Base-by-base conservation (phyloP, 1,284 basidiomycete genomes). In the Trametes polyzona region DNA sequence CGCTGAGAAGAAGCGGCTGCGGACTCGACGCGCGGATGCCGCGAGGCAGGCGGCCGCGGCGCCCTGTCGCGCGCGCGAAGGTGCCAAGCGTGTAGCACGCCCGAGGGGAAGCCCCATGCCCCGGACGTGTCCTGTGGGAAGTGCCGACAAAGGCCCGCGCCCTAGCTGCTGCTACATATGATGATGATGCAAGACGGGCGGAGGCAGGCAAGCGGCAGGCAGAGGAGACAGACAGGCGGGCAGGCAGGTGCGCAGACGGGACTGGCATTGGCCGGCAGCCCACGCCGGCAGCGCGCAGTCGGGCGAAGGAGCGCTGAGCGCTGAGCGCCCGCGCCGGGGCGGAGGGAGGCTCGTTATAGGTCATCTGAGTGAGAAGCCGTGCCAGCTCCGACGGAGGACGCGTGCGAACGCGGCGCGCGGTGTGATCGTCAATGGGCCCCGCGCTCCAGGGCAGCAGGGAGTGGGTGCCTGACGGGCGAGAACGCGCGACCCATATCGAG, bases 101-200 rank as follows among this genome's bases (percentile, higher is more conserved):
- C 40, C 36, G 52, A 27, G 58, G 33, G 46, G 35, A 59, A 30
- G 46, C 17, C 23, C 30, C 36, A 29, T 29, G 35, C 43, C 41
- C 47, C 54, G 53, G 46, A 29, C 44, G 55, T 54, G 40, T 50
- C 61, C 55, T 59, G 64, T 63, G 62, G 46, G 62, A 63, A 60
- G 21, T 47, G 40, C 64, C 64, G 64, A 65, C 53, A 63, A 63
- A 43, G 42, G 41, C 40, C 64, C 64, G 62, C 54, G 23, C 50
- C n/a, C 39, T 30, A 26, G 24, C n/a, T n/a, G n/a, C n/a, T n/a
- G n/a, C n/a, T n/a, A n/a, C n/a, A n/a, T n/a, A n/a, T n/a, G 19
- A 23, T 32, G 30, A 8, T 8, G 30, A 32, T 14, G 30, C 30
- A 32, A 8, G 30, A 8, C 33, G 17, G 14, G 46, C 40, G 16